These are phyloP conservation scores for Babesia ovata DNA, from an alignment of 169 alveolate species.

Conservation along the genomic window DNA sequence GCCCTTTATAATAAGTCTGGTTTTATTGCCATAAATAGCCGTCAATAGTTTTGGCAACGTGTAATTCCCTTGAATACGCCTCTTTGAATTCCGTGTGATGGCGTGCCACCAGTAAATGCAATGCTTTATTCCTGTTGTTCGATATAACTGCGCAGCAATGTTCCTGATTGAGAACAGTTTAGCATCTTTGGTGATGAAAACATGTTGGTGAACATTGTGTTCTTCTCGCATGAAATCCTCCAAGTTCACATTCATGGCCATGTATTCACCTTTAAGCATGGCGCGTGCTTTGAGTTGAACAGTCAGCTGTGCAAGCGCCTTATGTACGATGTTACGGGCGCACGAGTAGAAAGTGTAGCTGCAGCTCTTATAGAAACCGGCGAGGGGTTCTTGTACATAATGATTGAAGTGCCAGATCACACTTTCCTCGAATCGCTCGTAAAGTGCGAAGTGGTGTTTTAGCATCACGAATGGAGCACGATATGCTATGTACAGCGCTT, in stretches of 20 bases:
- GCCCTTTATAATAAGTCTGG: not conserved
- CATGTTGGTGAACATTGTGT: not conserved
- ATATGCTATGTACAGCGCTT: constrained; percentile 16
- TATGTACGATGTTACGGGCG: not conserved
- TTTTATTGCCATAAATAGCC: constrained; percentile 1
- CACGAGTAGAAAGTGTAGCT: not conserved
- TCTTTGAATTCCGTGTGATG: not conserved
- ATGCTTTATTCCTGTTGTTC: constrained; percentile 1
- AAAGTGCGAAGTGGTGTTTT: constrained; percentile 21
- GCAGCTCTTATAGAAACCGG: not conserved
- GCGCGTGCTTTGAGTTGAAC: not conserved
- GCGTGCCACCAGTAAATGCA: constrained; percentile 22
- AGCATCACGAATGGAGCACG: constrained; percentile 46
- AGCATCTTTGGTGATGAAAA: not conserved
- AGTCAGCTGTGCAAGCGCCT: not conserved
- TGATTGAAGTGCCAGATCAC: not conserved
- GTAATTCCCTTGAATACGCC: not conserved
- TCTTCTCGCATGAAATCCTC: not conserved
- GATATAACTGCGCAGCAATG: not conserved
- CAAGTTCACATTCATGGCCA: not conserved
- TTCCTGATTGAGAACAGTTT: not conserved
- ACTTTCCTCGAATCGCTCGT: constrained; percentile 1
- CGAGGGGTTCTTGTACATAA: constrained; percentile 3
- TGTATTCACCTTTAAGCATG: not conserved
- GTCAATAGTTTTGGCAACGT: constrained; percentile 4